phyloP scores from a whole-genome alignment of 1,284 basidiomycete genomes.

The Leccinum discolor region DNA sequence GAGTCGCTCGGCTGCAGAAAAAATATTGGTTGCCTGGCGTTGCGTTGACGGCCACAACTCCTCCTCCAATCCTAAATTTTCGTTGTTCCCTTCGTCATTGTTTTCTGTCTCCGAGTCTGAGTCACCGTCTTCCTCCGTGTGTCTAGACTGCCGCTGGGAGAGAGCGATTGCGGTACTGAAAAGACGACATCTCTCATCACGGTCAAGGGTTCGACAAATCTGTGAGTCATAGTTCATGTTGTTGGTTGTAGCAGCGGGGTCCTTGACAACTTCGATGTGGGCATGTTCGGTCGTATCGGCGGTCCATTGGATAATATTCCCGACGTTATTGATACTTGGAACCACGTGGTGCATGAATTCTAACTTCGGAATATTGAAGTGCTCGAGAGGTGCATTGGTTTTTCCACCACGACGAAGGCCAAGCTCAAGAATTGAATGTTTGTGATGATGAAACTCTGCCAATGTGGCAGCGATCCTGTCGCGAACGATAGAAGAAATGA shows the following conservation, averaged over 20 bases:
- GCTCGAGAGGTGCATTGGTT: background rate
- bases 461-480: background rate
- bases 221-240: background rate
- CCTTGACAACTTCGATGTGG: background rate
- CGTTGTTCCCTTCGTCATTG: background rate
- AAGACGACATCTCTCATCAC: background rate
- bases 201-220: background rate
- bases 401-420: background rate
- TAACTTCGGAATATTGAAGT: conserved; percentile 23
- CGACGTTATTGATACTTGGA: conserved; percentile 19
- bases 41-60: background rate
- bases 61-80: background rate
- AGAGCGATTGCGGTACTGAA: background rate
- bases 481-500: conserved; percentile 9
- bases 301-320: background rate
- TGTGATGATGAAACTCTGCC: conserved; percentile 11
- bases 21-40: background rate
- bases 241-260: background rate
- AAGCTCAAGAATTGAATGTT: conserved; percentile 10
- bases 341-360: conserved; percentile 33
- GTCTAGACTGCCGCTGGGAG: background rate
- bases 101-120: background rate
- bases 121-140: background rate
- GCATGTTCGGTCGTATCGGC: background rate
- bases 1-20: background rate